These are phyloP conservation scores for Thielaviopsis euricoi DNA, from an alignment of 2,329 filamentous ascomycete genomes.

Conservation along the genomic window DNA sequence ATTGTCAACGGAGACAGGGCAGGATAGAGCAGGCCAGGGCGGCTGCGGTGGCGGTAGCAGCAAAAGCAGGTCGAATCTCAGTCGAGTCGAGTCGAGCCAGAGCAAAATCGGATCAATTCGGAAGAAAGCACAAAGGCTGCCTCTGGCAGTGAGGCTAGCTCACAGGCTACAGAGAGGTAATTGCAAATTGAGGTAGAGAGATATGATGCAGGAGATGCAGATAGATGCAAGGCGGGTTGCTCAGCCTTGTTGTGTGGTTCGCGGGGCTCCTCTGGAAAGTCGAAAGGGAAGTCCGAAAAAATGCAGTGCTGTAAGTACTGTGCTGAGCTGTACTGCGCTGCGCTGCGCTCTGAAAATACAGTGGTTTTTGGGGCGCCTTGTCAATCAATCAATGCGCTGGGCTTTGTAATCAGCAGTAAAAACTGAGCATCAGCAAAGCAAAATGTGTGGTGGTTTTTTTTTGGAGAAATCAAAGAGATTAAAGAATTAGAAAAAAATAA, in stretches of 20 bases:
- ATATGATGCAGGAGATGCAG: slow-evolving; percentile 5
- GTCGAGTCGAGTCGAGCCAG: background rate
- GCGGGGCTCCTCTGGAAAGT: background rate
- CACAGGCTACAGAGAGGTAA: background rate
- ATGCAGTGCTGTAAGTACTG: background rate
- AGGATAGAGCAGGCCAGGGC: background rate
- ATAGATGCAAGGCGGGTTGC: slow-evolving; percentile 3
- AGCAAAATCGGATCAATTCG: background rate
- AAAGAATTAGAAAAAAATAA: too few species aligned
- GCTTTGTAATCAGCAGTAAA: background rate
- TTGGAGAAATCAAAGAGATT: background rate
- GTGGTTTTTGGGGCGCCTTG: background rate
- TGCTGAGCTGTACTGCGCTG: background rate
- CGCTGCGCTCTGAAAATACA: background rate
- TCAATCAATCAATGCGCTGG: background rate
- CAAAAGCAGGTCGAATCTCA: too few species aligned
- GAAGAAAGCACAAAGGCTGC: background rate
- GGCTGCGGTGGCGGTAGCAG: too few species aligned
- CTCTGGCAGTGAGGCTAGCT: background rate
- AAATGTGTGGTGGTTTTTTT: background rate
- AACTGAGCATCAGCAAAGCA: background rate
- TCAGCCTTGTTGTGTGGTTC: slow-evolving; percentile 2
- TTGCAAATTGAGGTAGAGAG: background rate
- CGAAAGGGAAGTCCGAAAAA: background rate
- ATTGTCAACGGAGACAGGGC: background rate